A percentile compares a stretch with the other conserved stretches of the same genome.
Conservation (phyloP, 257 asterid genomes). For the Nicotiana tabacum region DNA sequence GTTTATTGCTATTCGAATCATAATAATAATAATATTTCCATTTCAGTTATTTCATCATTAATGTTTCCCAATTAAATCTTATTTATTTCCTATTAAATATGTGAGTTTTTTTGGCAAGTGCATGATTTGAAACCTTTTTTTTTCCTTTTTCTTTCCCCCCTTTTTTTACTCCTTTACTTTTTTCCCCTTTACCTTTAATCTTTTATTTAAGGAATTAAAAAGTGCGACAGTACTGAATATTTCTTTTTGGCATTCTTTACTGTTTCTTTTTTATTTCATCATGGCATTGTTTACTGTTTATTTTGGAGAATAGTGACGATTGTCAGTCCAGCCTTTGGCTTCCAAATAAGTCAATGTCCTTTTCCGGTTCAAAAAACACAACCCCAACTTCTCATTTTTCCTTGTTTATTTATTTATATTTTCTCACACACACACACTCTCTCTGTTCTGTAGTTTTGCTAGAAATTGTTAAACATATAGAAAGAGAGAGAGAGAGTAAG, state of each 20-base stretch:
- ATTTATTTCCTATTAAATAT: background rate
- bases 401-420: background rate
- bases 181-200: background rate
- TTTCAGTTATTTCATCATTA: background rate
- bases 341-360: slow-evolving; percentile 10
- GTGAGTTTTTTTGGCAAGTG: background rate
- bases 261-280: background rate
- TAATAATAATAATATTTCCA: background rate
- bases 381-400: background rate
- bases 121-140: background rate
- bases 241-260: slow-evolving; percentile 4
- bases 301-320: background rate
- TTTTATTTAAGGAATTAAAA: background rate
- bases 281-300: slow-evolving; percentile 1
- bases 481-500: background rate
- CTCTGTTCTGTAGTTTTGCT: background rate
- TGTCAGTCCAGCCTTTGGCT: slow-evolving; percentile 4
- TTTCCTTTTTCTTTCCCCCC: background rate
- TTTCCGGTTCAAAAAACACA: background rate
- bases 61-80: background rate
- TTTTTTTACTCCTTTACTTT: background rate
- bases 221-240: background rate
- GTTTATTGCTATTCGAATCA: background rate
- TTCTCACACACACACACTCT: no score
- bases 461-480: background rate